Percentiles rank a stretch among this genome's conserved stretches.
phyloP scores from a whole-genome alignment of 1,284 basidiomycete genomes.

The Naganishia liquefaciens region DNA sequence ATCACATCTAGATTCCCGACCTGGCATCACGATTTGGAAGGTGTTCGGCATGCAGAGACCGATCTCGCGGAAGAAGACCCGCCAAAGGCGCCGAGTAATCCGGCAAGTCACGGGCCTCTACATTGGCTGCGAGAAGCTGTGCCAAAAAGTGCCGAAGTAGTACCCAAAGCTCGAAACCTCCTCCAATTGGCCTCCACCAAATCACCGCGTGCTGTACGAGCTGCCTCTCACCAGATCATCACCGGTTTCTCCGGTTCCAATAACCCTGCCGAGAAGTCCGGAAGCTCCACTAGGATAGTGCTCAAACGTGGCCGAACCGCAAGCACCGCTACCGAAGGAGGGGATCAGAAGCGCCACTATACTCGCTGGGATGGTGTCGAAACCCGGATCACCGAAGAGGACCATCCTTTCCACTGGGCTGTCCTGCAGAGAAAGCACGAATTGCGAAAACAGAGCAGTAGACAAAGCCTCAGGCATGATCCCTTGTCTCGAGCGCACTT shows the following conservation, averaged over 20 bases:
- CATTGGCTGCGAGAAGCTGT: conserved; percentile 14
- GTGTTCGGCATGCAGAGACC: not conserved
- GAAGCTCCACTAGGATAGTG: not conserved
- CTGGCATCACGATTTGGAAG: not conserved
- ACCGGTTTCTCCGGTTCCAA: not conserved
- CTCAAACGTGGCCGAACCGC: conserved; percentile 13
- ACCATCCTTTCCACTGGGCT: conserved; percentile 31
- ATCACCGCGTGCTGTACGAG: not conserved
- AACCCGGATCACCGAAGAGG: conserved; percentile 25
- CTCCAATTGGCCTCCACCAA: not conserved
- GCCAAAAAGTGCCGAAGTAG: not conserved
- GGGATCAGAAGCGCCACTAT: conserved; percentile 26
- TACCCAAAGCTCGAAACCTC: not conserved
- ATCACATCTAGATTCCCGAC: not conserved
- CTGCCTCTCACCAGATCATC: conserved; percentile 5
- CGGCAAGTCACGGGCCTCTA: not conserved
- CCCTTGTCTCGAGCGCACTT: not conserved
- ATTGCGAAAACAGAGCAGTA: conserved; percentile 18
- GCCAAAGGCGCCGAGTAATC: not conserved
- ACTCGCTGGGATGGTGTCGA: conserved; percentile 31
- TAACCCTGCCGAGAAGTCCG: not conserved
- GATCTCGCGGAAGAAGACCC: not conserved
- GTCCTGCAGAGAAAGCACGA: conserved; percentile 10
- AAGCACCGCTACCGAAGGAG: conserved; percentile 19
- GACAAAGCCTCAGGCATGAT: conserved; percentile 24